phyloP scores from a whole-genome alignment of 2,329 filamentous ascomycete species.

The Ascocoryne sarcoides region DNA sequence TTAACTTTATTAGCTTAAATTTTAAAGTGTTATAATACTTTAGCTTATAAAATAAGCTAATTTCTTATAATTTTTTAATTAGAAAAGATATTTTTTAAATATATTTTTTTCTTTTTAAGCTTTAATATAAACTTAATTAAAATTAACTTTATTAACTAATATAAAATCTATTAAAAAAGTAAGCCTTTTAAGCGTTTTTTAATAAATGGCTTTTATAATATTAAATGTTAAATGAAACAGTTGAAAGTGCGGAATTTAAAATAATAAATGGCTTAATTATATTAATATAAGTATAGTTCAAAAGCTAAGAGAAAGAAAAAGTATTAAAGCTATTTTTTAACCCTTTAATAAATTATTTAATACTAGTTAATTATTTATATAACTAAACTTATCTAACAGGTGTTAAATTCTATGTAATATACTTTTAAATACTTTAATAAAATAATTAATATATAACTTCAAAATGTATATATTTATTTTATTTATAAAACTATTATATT shows the following conservation, averaged over 20 bases:
- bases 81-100: background rate
- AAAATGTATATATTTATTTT: conserved; percentile 6
- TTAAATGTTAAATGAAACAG: conserved; percentile 37
- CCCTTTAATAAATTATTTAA: background rate
- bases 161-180: no score
- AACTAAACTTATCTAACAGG: conserved; percentile 35
- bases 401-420: conserved; percentile 51
- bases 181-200: conserved; percentile 46
- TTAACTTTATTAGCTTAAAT: conserved; percentile 43
- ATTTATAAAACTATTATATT: no score
- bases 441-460: conserved; percentile 35
- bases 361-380: background rate
- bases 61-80: background rate
- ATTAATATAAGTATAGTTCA: background rate
- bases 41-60: background rate
- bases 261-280: background rate
- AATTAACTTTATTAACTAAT: conserved; percentile 43
- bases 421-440: conserved; percentile 45
- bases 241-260: conserved; percentile 36
- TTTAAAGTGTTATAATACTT: conserved; percentile 35
- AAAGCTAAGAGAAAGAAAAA: no score
- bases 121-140: conserved; percentile 53
- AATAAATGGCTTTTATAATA: conserved; percentile 53
- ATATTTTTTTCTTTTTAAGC: conserved; percentile 28
- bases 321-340: background rate